Conservation (phyloP, 2,329 filamentous ascomycete species). For the Curvularia verruculosa region DNA sequence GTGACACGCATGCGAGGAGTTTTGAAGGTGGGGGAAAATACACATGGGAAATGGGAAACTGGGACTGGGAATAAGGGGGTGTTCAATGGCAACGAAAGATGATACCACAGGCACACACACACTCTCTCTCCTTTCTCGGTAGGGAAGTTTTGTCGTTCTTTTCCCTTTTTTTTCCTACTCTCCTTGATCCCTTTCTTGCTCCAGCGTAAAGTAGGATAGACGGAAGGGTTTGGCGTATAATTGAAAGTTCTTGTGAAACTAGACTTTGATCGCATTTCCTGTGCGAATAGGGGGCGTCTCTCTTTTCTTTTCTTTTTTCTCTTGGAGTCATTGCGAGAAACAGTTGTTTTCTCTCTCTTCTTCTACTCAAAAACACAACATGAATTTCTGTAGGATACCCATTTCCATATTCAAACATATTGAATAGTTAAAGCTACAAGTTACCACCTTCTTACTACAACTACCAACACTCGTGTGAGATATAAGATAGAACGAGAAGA, state of each 20-base stretch:
- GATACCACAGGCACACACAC: background rate
- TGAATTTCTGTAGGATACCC: background rate
- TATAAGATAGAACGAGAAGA: background rate
- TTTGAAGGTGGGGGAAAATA: background rate
- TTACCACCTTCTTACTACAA: too few relatives aligned
- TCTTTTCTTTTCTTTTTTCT: background rate
- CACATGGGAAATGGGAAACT: background rate
- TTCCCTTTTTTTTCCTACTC: background rate
- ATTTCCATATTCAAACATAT: too few relatives aligned
- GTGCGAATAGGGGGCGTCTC: too few relatives aligned
- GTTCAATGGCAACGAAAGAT: background rate
- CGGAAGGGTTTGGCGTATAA: background rate
- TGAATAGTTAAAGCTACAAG: too few relatives aligned
- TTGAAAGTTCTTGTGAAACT: background rate
- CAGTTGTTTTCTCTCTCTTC: too few relatives aligned
- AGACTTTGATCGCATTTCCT: background rate
- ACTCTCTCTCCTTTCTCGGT: background rate
- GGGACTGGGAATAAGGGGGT: background rate
- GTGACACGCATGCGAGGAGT: constrained; percentile 8
- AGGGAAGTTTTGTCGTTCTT: too few relatives aligned
- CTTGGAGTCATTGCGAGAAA: too few relatives aligned
- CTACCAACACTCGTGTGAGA: too few relatives aligned
- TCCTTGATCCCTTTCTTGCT: background rate
- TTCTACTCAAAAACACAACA: too few relatives aligned
- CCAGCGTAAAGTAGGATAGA: background rate